Base-by-base conservation (phyloP, 78 protist species). In the Goniomonas avonlea region DNA sequence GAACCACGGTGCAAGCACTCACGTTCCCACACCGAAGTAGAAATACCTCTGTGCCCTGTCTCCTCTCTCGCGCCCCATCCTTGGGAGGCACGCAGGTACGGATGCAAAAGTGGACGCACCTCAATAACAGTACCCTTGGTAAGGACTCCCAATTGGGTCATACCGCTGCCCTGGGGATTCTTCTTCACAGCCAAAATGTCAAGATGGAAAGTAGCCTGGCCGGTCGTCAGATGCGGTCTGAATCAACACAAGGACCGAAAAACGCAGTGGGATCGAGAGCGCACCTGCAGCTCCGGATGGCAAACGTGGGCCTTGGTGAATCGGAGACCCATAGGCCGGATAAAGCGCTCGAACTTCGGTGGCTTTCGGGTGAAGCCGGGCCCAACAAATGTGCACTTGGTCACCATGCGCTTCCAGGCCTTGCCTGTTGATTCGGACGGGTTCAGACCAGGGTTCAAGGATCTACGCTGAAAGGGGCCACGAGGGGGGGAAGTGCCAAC, bases 211-310 rank as follows among this genome's bases (percentile, higher is more conserved):
- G 99, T 98, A 5, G 96, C 69, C 48, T 93, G 82, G n/a, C n/a
- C n/a, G n/a, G n/a, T n/a, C n/a, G n/a, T n/a, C n/a, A n/a, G n/a
- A n/a, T n/a, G n/a, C n/a, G n/a, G n/a, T n/a, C n/a, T n/a, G n/a
- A n/a, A n/a, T n/a, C n/a, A n/a, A n/a, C n/a, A n/a, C n/a, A n/a
- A n/a, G n/a, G n/a, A n/a, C n/a, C n/a, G n/a, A n/a, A n/a, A n/a
- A n/a, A n/a, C n/a, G n/a, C n/a, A n/a, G n/a, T n/a, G n/a, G n/a
- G n/a, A n/a, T n/a, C n/a, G n/a, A n/a, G n/a, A n/a, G n/a, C n/a
- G n/a, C n/a, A n/a, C n/a, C n/a, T n/a, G n/a, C 27, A 98, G 89
- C 73, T 98, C 99, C 20, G 99, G 99, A 75, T 98, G 99, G 7
- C 99, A 95, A 5, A 98, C 99, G 81, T 98, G 93, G 5, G 98